Evolutionary conservation across 345 rosid species (phyloP), one percentile per base, ranked within the genome.

Genomic region (Diplotaxis tenuifolia): DNA sequence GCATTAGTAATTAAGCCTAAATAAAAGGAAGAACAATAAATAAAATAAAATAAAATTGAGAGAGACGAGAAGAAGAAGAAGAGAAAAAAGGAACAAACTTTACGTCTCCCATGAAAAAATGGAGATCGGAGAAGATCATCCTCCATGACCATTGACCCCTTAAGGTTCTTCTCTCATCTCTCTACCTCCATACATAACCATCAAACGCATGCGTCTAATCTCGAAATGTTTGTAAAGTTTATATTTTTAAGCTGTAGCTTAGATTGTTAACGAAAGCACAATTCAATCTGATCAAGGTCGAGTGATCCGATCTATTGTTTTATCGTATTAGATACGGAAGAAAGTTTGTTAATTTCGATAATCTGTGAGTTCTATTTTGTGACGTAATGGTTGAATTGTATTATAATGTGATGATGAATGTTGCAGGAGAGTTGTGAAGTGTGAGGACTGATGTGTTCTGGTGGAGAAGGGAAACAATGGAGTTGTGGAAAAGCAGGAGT

Each of bases 371-470:
- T 32, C 11, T 8, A 32, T 32, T 32, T 10, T 1, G 9, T 32
- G 38, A 32, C 2, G 3, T 32, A 32, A 8, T 32, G 38, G 9
- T n/a, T n/a, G n/a, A n/a, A n/a, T n/a, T n/a, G n/a, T n/a, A n/a
- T n/a, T n/a, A n/a, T n/a, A n/a, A n/a, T n/a, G 34, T 29, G 38
- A 16, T 49, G 50, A 74, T 78, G 72, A 62, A 66, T 76, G 70
- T 67, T 73, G 57, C 42, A 67, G 80, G 60, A 28, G 63, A 67
- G 73, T 22, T 57, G 82, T 71, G 78, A 71, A 73, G 74, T 61
- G 76, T 54, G 70, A 49, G 69, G 62, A 72, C 82, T 84, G 75
- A 87, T 93, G 98, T 83, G 86, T 83, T 83, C 87, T 75, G 87
- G 78, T 31, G 83, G 82, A 65, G 82, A 75, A 52, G 78, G 67